Evolutionary conservation across 345 rosid species (phyloP), one percentile per base, ranked within the genome.

Genomic region (Iberis pinnata): DNA sequence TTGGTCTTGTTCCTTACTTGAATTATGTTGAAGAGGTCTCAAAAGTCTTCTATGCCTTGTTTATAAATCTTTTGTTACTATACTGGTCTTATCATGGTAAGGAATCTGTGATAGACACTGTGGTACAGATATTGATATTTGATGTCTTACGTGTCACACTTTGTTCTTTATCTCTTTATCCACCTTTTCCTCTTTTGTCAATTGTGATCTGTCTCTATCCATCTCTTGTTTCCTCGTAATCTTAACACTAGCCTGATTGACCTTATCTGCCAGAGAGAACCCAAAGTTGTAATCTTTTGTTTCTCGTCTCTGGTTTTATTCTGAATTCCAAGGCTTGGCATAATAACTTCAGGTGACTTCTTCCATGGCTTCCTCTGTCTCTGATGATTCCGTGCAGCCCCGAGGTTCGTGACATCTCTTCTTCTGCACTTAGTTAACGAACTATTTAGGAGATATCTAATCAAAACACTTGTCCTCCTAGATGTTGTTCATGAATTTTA

Each of bases 341-440:
- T 57, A n/a, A 18, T 12, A 12, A 35, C 46, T 37, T 59, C 13
- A 11, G 59, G 37, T 43, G 22, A n/a, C n/a, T n/a, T n/a, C 50
- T 29, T 55, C 33, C 29, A 83, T 83, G 92, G 84, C 73, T 63
- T 12, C 75, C 12, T 7, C 44, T 26, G 18, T 35, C 41, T 69
- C 79, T 66, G 35, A 61, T 29, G 74, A 67, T 15, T 69, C 76
- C 33, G 55, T 83, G 4, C 45, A 74, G 22, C 76, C 83, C 41
- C 75, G 75, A 76, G 87, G 92, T 84, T 22, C 35, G 5, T 27
- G 32, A 27, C 2, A 27, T 27, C 8, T 27, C 32, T 7, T 9
- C 32, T 27, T 27, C 7, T 27, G 3, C 7, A 6, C 32, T 27
- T 27, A 27, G 7, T 27, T 27, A 8, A 3, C 32, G 1, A 27